These are phyloP conservation scores for Pluteus cervinus DNA, from an alignment of 768 basidiomycete species.

Conservation along the genomic window DNA sequence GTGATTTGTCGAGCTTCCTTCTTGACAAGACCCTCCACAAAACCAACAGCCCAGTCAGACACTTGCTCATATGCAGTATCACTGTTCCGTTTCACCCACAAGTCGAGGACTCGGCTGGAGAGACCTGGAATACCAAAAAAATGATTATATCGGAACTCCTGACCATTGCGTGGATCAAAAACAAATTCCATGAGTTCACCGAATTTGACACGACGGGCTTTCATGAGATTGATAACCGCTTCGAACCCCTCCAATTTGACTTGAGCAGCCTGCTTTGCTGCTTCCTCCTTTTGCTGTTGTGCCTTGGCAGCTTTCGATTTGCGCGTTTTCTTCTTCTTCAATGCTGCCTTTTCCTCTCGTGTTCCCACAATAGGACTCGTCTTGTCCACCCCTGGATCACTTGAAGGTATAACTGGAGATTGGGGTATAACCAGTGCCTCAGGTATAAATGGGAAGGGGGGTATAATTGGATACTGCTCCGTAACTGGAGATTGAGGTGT, in stretches of 20 bases:
- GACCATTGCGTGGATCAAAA: conserved; percentile 16
- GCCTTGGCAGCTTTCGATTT: neutral
- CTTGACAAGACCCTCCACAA: conserved; percentile 9
- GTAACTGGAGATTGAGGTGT: no score
- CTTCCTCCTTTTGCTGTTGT: neutral
- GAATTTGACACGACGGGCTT: conserved; percentile 7
- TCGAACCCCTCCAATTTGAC: conserved; percentile 4
- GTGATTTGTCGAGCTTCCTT: conserved; percentile 16
- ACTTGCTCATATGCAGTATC: conserved; percentile 10
- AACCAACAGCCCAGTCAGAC: conserved; percentile 17
- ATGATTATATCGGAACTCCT: conserved; percentile 14
- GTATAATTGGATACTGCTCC: no score
- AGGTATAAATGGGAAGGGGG: no score
- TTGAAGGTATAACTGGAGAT: no score
- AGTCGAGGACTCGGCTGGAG: conserved; percentile 15
- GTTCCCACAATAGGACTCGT: no score
- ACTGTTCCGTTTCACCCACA: conserved; percentile 19
- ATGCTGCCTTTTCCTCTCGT: no score
- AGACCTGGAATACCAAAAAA: conserved; percentile 15
- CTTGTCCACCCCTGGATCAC: no score
- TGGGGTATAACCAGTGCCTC: no score
- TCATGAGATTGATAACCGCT: conserved; percentile 4
- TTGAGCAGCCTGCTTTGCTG: neutral
- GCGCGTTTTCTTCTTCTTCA: no score
- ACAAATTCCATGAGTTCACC: conserved; percentile 18